These are phyloP conservation scores for Diplodia sapinea DNA, from an alignment of 2,329 filamentous ascomycete genomes.

Conservation along the genomic window DNA sequence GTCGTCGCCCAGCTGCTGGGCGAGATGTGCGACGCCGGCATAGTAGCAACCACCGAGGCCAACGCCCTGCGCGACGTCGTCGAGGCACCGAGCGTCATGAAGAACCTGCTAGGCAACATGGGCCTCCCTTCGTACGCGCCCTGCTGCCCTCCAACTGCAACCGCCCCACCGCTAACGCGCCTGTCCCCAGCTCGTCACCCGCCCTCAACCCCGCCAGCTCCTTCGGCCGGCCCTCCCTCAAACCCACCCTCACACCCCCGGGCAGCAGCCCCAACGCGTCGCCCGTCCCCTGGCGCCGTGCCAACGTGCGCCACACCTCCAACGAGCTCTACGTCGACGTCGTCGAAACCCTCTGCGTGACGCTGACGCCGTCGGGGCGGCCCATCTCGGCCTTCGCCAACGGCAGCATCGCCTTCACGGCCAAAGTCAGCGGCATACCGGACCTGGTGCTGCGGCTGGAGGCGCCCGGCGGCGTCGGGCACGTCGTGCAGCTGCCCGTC, in stretches of 20 bases:
- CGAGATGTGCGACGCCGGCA: conserved; percentile 95
- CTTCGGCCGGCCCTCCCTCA: conserved; percentile 24
- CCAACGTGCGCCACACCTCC: conserved; percentile 92
- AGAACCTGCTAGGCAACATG: conserved; percentile 85
- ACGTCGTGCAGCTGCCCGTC: conserved; percentile 83
- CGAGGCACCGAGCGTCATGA: conserved; percentile 88
- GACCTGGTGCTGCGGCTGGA: conserved; percentile 84
- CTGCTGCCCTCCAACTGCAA: not conserved
- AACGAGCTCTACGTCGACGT: conserved; percentile 98
- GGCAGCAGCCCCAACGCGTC: conserved; percentile 38
- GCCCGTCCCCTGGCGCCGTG: conserved; percentile 83
- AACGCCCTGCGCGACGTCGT: conserved; percentile 92
- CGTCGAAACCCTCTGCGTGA: conserved; percentile 86
- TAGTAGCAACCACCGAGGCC: conserved; percentile 87
- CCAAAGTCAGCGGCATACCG: conserved; percentile 92
- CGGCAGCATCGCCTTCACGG: conserved; percentile 92
- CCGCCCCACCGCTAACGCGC: not conserved
- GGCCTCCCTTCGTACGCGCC: conserved; percentile 72
- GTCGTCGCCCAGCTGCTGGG: conserved; percentile 89
- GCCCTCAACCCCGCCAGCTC: conserved; percentile 24
- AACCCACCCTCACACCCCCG: conserved; percentile 35
- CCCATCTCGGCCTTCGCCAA: conserved; percentile 86
- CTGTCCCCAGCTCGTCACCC: conserved; percentile 17
- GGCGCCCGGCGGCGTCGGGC: conserved; percentile 71
- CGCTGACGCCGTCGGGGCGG: conserved; percentile 85